These are phyloP conservation scores for Cyamopsis tetragonoloba DNA, from an alignment of 306 rosid genomes.

Conservation along the genomic window DNA sequence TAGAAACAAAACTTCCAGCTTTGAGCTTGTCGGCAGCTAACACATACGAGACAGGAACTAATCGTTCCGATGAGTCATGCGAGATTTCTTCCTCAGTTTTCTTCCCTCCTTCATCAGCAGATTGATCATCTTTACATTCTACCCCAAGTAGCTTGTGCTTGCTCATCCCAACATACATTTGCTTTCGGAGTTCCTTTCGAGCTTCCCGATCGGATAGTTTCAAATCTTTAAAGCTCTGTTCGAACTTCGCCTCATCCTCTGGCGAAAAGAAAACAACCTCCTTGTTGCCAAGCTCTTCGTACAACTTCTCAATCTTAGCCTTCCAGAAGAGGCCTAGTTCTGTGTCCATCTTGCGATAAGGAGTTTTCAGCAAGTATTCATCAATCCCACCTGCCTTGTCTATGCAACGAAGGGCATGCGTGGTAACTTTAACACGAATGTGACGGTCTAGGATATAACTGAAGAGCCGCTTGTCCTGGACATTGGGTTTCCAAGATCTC, in stretches of 20 bases:
- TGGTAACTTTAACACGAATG: slow-evolving; percentile 79
- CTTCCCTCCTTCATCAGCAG: slow-evolving; percentile 23
- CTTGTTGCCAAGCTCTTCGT: slow-evolving; percentile 64
- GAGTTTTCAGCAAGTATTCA: slow-evolving; percentile 88
- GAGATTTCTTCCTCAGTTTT: slow-evolving; percentile 22
- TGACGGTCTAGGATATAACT: slow-evolving; percentile 88
- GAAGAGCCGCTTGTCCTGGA: slow-evolving; percentile 89
- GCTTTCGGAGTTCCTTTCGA: slow-evolving; percentile 55
- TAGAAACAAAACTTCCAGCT: slow-evolving; percentile 34
- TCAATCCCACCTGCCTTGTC: slow-evolving; percentile 97
- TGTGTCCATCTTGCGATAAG: slow-evolving; percentile 90
- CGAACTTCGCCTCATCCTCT: slow-evolving; percentile 64
- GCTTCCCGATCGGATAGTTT: slow-evolving; percentile 59
- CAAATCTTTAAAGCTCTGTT: slow-evolving; percentile 59
- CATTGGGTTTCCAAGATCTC: slow-evolving; percentile 93
- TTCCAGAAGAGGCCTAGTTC: slow-evolving; percentile 90
- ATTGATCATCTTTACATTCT: slow-evolving; percentile 29
- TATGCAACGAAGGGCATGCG: slow-evolving; percentile 86
- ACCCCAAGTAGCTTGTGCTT: slow-evolving; percentile 42
- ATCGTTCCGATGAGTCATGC: slow-evolving; percentile 30
- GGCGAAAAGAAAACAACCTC: slow-evolving; percentile 71
- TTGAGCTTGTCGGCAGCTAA: slow-evolving; percentile 37
- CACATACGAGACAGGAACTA: slow-evolving; percentile 40
- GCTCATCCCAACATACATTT: slow-evolving; percentile 38
- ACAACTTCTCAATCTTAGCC: slow-evolving; percentile 75